Evolutionary conservation across 306 rosid species (phyloP), one percentile per base, ranked within the genome.

Genomic region (Prunus davidiana): DNA sequence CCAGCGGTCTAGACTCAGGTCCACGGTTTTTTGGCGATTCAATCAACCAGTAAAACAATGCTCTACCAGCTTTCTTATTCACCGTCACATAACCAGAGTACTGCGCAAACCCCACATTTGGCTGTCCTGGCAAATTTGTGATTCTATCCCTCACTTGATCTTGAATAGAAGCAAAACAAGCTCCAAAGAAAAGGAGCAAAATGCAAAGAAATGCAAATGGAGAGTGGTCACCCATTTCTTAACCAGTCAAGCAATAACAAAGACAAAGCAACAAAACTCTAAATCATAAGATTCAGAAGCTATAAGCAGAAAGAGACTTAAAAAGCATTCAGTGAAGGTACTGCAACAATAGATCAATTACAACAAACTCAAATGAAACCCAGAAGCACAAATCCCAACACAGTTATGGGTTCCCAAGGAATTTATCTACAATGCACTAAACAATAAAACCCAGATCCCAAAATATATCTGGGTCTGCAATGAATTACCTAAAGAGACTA

Each of bases 51-150:
- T 96, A 96, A 81, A 96, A 96, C 79, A 96, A 81, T 79, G 98
- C 92, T 69, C 98, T 89, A 60, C 96, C 99, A 66, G 87, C 85
- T 60, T 80, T 38, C 82, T 88, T 79, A 78, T 92, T 91, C 77
- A 90, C 98, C 45, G 90, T 91, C 47, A 96, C 94, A 82, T 96
- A 96, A 8, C 99, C 98, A 16, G 99, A 89, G 82, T 86, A 96
- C 76, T 91, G 98, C n/a, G 81, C 73, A 84, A 96, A 96, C 12
- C 63, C 93, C 72, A 91, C 98, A 67, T 82, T 71, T 46, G 97
- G 99, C 67, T 92, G 99, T 18, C 99, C 98, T 20, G 97, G 99
- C 82, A 96, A 74, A 77, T 69, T 63, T 6, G 71, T 78, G 47
- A 96, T 86, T 75, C 85, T 87, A 81, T 96, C 98, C 82, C 83